Evolutionary conservation across 768 basidiomycete species (phyloP).

Genomic region (Aureoboletus auriporus): DNA sequence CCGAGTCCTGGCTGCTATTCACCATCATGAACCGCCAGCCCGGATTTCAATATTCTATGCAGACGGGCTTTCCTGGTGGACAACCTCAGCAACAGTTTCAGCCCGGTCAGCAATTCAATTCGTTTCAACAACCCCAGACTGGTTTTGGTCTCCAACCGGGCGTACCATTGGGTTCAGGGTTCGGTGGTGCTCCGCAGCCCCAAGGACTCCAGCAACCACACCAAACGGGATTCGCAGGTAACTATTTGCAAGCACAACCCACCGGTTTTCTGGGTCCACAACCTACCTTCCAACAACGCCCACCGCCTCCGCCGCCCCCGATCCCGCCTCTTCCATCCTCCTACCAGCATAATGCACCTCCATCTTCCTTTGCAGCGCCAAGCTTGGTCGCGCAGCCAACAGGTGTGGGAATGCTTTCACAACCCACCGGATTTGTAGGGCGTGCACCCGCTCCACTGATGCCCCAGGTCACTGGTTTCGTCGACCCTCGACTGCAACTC

Average conservation of each 20-base stretch:
- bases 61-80: slow-evolving; percentile 56
- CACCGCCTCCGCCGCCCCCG: slow-evolving; percentile 41
- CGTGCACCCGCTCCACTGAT: slow-evolving; percentile 45
- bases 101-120: slow-evolving; percentile 30
- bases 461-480: slow-evolving; percentile 74
- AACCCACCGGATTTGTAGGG: slow-evolving; percentile 47
- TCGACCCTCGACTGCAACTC: slow-evolving; percentile 81
- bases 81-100: slow-evolving; percentile 47
- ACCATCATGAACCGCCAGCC: slow-evolving; percentile 68
- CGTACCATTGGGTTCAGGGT: slow-evolving; percentile 28
- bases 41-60: slow-evolving; percentile 69
- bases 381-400: slow-evolving; percentile 20
- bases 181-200: slow-evolving; percentile 45
- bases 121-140: slow-evolving; percentile 42
- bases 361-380: slow-evolving; percentile 13
- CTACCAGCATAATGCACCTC: slow-evolving; percentile 50
- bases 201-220: slow-evolving; percentile 42
- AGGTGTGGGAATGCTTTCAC: slow-evolving; percentile 23
- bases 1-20: background rate
- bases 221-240: slow-evolving; percentile 42
- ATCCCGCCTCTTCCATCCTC: slow-evolving; percentile 62
- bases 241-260: slow-evolving; percentile 47
- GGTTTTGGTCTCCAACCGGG: slow-evolving; percentile 27
- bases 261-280: slow-evolving; percentile 41
- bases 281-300: slow-evolving; percentile 32